Base-by-base conservation (phyloP, 768 basidiomycete species). In the Lepiota venenata region DNA sequence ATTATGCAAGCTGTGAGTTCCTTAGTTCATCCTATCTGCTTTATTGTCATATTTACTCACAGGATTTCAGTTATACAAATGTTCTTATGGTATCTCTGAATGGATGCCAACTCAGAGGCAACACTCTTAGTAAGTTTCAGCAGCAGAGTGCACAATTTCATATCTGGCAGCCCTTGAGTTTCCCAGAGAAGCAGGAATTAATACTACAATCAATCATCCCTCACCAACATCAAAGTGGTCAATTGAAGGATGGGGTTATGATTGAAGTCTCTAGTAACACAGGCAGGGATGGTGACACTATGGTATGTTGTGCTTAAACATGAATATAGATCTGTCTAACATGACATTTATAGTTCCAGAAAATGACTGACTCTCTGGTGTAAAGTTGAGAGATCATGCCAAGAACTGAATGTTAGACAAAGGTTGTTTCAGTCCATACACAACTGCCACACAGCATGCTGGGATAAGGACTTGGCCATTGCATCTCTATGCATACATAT, bases 71-170 rank as follows among this genome's bases (percentile, higher is more conserved):
- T 44, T 54, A 54, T 35, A 47, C 52, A 21, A 54, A 47, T 16
- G 52, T 45, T 3, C 52, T 54, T 7, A 29, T 54, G 44, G 52
- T 39, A 27, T 54, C 52, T 20, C 20, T 54, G 12, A 54, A 54
- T 9, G 52, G 52, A 9, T 36, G 52, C 27, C 16, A 54, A 12
- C 52, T 45, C 16, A 54, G 52, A 47, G 38, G 27, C 6, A 38
- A 54, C 18, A 47, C 38, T 29, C 46, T 54, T 16, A 21, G 32
- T 6, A n/a, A 29, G 2, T 3, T 47, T 8, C 52, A 40, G 37
- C 45, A 54, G 22, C 52, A 40, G 38, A 54, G 45, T 18, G 42
- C 36, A 8, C 45, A 47, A 8, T 20, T 16, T 35, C 36, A 54
- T 9, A 39, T 54, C 45, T 20, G 37, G 16, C 46, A 20, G n/a